Conservation (phyloP, 2,329 filamentous ascomycete species). For the Talaromyces albobiverticillius region DNA sequence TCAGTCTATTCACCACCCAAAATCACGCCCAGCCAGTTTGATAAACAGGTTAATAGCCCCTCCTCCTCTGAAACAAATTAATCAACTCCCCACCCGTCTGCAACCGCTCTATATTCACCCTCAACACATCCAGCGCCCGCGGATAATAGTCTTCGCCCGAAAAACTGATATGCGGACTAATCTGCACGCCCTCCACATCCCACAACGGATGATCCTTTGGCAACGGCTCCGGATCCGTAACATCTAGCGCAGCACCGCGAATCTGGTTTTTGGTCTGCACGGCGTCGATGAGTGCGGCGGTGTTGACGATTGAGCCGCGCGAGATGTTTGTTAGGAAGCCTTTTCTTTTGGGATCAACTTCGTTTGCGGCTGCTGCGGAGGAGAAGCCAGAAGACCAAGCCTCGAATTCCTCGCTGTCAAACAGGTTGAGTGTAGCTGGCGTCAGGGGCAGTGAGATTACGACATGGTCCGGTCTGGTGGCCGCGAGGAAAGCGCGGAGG, state of each 20-base stretch:
- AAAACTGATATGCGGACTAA: constrained; percentile 66
- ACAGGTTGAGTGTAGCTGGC: constrained; percentile 51
- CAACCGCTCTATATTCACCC: constrained; percentile 54
- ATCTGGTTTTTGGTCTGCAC: constrained; percentile 55
- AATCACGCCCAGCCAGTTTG: no score
- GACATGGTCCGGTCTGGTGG: constrained; percentile 54
- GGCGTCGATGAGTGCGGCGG: constrained; percentile 61
- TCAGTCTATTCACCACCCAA: no score
- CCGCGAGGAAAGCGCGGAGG: constrained; percentile 53
- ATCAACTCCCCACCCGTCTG: constrained; percentile 53
- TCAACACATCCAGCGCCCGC: constrained; percentile 57
- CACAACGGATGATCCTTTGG: constrained; percentile 67
- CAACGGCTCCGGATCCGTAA: constrained; percentile 76
- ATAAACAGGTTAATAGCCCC: constrained; percentile 54
- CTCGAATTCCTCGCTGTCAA: constrained; percentile 55
- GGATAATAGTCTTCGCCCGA: constrained; percentile 54
- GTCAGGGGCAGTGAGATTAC: constrained; percentile 59
- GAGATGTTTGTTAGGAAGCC: constrained; percentile 71
- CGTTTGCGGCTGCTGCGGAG: constrained; percentile 21
- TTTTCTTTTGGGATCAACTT: constrained; percentile 21
- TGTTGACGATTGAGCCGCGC: constrained; percentile 62
- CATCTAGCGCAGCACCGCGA: constrained; percentile 70
- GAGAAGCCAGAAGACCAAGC: constrained; percentile 42
- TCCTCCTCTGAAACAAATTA: constrained; percentile 60
- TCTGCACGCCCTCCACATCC: constrained; percentile 65